phyloP scores from a whole-genome alignment of 2,329 filamentous ascomycete genomes.

The Penicillium thymicola region DNA sequence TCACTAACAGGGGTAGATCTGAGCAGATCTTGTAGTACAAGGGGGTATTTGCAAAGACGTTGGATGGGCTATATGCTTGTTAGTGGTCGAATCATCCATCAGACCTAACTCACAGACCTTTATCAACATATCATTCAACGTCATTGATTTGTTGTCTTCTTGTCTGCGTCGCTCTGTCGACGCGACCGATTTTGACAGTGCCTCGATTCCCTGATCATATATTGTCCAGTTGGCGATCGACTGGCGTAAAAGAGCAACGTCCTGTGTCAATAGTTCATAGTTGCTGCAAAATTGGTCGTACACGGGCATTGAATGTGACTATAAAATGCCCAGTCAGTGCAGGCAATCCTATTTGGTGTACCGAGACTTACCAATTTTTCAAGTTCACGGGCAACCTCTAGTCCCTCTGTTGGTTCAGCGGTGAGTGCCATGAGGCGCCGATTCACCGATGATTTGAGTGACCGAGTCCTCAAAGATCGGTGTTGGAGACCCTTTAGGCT shows the following conservation, averaged over 20 bases:
- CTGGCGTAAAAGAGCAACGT: conserved; percentile 66
- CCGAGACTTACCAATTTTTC: conserved; percentile 46
- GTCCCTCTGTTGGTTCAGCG: conserved; percentile 53
- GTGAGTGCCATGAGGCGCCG: conserved; percentile 37
- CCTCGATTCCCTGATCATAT: conserved; percentile 82
- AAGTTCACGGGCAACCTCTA: conserved; percentile 54
- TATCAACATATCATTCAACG: conserved; percentile 80
- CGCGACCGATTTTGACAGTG: conserved; percentile 70
- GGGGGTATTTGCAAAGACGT: conserved; percentile 82
- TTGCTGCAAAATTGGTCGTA: conserved; percentile 93
- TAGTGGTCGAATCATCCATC: conserved; percentile 9
- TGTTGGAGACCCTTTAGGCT: conserved; percentile 31
- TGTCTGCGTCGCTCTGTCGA: conserved; percentile 64
- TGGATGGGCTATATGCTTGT: conserved; percentile 71
- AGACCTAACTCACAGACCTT: conserved; percentile 57
- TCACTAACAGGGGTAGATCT: conserved; percentile 81
- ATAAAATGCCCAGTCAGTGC: conserved; percentile 47
- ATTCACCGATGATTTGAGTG: conserved; percentile 28
- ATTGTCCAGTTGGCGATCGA: conserved; percentile 70
- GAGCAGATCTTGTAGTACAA: conserved; percentile 79
- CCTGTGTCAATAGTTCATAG: conserved; percentile 79
- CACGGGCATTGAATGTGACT: conserved; percentile 78
- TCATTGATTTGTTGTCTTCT: conserved; percentile 70
- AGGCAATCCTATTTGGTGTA: background rate
- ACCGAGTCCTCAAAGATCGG: conserved; percentile 29